A percentile compares a stretch with the other conserved stretches of the same genome.
Conservation (phyloP, 2,329 filamentous ascomycete genomes). For the Penicillium sp. region DNA sequence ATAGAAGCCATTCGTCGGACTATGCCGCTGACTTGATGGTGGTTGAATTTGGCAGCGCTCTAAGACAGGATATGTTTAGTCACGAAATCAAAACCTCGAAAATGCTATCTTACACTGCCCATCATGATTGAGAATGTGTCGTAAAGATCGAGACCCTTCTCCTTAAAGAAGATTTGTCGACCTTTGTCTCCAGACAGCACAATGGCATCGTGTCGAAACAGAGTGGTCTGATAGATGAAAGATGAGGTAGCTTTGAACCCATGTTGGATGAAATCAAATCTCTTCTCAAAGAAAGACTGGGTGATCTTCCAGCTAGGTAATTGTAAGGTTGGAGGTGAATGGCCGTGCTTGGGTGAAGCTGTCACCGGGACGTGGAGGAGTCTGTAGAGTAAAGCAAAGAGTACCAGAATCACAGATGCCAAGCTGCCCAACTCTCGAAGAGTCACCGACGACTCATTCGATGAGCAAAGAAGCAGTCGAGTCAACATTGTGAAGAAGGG, state of each 20-base stretch:
- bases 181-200: conserved; percentile 8
- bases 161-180: conserved; percentile 3
- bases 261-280: conserved; percentile 1
- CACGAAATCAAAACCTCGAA: no score
- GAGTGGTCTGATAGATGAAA: conserved; percentile 3
- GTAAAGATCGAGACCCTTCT: conserved; percentile 4
- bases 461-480: background rate
- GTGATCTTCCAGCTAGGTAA: background rate
- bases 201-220: background rate
- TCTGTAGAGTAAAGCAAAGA: background rate
- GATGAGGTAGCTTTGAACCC: background rate
- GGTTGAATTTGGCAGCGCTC: background rate
- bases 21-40: conserved; percentile 2
- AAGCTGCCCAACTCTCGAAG: background rate
- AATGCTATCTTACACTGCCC: background rate
- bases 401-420: background rate
- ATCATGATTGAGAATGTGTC: conserved; percentile 4
- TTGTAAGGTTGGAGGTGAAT: background rate
- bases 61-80: background rate
- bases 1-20: conserved; percentile 2
- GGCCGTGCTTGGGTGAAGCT: background rate
- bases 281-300: background rate
- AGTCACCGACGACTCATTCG: background rate
- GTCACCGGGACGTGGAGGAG: background rate
- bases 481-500: background rate